Conservation (phyloP, 768 basidiomycete genomes). For the Candolleomyces efflorescens region DNA sequence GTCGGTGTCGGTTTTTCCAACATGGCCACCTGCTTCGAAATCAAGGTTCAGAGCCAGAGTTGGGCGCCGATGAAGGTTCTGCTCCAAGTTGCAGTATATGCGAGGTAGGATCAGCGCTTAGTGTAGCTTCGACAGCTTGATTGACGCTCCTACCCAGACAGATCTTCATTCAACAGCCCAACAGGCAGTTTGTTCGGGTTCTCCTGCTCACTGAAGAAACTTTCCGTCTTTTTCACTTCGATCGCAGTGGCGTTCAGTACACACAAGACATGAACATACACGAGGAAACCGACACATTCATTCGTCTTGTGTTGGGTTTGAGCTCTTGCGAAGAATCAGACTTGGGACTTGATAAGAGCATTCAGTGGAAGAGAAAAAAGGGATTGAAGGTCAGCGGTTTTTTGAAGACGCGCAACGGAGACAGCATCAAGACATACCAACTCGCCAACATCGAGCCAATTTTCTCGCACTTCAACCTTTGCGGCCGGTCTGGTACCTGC, state of each 20-base stretch:
- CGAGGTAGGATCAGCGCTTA: neutral
- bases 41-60: neutral
- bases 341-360: neutral
- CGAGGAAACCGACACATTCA: neutral
- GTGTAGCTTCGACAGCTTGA: neutral
- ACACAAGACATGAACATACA: neutral
- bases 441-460: too few relatives aligned
- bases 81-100: neutral
- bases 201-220: neutral
- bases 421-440: too few relatives aligned
- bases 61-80: neutral
- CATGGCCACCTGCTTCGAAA: neutral
- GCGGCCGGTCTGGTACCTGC: too few relatives aligned
- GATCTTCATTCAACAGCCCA: neutral
- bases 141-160: neutral
- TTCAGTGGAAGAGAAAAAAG: neutral
- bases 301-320: neutral
- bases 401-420: too few relatives aligned
- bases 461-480: too few relatives aligned
- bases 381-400: neutral
- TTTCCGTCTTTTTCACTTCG: constrained; percentile 1
- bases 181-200: neutral
- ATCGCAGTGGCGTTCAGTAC: neutral
- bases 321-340: neutral
- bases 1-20: neutral